phyloP scores from a whole-genome alignment of 805 yeast species.

The Teunomyces pallodes region DNA sequence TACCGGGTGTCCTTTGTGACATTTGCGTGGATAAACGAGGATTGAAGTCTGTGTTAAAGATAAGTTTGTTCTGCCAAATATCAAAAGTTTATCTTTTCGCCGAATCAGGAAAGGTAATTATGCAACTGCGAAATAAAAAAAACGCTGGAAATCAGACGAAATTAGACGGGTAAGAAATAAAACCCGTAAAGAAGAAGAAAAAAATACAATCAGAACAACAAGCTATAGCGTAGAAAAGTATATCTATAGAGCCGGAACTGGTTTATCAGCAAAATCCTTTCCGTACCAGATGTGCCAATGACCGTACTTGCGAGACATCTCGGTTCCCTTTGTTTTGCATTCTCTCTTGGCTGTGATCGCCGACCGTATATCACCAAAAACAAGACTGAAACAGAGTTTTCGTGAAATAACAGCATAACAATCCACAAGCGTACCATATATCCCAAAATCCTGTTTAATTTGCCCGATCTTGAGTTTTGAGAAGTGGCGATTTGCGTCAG shows the following conservation, averaged over 20 bases:
- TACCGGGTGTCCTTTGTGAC: constrained; percentile 24
- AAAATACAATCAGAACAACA: no score
- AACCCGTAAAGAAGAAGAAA: no score
- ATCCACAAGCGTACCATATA: constrained; percentile 61
- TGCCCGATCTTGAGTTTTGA: constrained; percentile 43
- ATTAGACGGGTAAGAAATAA: neutral
- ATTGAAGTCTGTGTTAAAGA: neutral
- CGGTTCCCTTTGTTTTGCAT: constrained; percentile 24
- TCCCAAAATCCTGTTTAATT: constrained; percentile 48
- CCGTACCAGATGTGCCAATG: constrained; percentile 69
- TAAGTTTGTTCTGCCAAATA: neutral
- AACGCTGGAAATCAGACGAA: neutral
- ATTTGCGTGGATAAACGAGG: constrained; percentile 3
- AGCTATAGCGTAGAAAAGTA: no score
- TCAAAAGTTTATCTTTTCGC: neutral
- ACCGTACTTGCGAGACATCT: constrained; percentile 44
- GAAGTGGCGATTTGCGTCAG: constrained; percentile 43
- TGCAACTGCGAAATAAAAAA: neutral
- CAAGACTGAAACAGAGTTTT: constrained; percentile 59
- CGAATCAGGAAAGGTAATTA: constrained; percentile 7
- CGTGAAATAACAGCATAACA: constrained; percentile 65
- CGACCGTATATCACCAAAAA: constrained; percentile 54
- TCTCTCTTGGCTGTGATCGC: constrained; percentile 58
- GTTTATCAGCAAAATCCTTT: constrained; percentile 58
- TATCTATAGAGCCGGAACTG: neutral